Percentiles rank a stretch among this genome's conserved stretches.
phyloP scores from a whole-genome alignment of 2,329 filamentous ascomycete species.

The Trichoderma sp. region DNA sequence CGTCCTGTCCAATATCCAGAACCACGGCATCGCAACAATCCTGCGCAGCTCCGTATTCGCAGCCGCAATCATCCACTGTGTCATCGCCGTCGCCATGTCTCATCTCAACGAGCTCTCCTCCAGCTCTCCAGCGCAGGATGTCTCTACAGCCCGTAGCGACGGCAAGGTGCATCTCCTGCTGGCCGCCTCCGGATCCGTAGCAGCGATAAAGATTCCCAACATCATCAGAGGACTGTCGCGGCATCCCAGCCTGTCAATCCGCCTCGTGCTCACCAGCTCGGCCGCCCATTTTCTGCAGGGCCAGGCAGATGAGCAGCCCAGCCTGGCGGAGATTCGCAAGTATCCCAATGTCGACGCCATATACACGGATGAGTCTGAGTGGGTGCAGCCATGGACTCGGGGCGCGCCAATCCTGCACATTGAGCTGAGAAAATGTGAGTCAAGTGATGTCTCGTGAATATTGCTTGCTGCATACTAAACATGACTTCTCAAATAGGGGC shows the following conservation, averaged over 20 bases:
- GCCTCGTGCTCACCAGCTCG: conserved; percentile 76
- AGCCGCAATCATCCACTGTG: neutral
- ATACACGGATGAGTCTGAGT: conserved; percentile 85
- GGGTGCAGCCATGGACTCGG: conserved; percentile 74
- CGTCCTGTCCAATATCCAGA: neutral
- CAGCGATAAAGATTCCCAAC: conserved; percentile 78
- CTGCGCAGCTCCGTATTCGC: neutral
- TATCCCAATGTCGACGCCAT: conserved; percentile 77
- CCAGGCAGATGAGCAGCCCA: conserved; percentile 76
- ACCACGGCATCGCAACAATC: neutral
- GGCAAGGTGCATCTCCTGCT: conserved; percentile 48
- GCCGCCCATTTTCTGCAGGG: conserved; percentile 75
- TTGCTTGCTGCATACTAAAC: neutral
- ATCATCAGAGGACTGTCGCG: conserved; percentile 62
- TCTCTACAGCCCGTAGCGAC: conserved; percentile 40
- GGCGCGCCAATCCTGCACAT: conserved; percentile 87
- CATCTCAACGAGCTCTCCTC: neutral
- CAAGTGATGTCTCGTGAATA: neutral
- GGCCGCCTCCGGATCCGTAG: conserved; percentile 62
- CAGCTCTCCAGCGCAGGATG: conserved; percentile 35
- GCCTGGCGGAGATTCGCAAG: conserved; percentile 57
- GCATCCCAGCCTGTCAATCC: conserved; percentile 68
- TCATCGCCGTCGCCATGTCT: neutral
- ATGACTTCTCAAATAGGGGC: conserved; percentile 50
- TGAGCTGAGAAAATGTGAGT: conserved; percentile 65